Evolutionary conservation across 2,329 filamentous ascomycete genomes (phyloP).

Genomic region (Didymella pomorum): DNA sequence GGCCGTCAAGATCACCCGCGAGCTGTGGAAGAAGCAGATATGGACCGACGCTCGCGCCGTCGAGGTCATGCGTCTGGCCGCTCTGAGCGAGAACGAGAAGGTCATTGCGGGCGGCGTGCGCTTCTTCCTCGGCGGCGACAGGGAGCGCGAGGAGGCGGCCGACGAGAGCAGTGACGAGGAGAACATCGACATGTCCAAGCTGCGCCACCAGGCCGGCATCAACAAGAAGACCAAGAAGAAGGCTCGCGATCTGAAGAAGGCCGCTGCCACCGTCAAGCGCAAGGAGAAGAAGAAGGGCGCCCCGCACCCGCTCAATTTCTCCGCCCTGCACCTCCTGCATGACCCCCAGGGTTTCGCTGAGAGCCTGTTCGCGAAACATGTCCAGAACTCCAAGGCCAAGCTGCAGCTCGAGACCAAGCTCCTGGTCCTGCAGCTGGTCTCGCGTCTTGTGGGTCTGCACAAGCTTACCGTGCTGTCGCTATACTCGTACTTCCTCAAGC

Average conservation of each 20-base stretch:
- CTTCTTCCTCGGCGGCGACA: slow-evolving; percentile 96
- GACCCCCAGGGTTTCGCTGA: slow-evolving; percentile 96
- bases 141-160: slow-evolving; percentile 85
- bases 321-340: slow-evolving; percentile 89
- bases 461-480: slow-evolving; percentile 88
- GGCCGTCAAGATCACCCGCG: slow-evolving; percentile 93
- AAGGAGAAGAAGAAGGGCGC: slow-evolving; percentile 86
- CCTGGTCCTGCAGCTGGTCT: slow-evolving; percentile 88
- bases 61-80: slow-evolving; percentile 97
- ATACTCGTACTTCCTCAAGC: slow-evolving; percentile 97
- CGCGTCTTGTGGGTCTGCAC: slow-evolving; percentile 88
- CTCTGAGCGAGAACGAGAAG: slow-evolving; percentile 89
- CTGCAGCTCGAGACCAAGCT: slow-evolving; percentile 89
- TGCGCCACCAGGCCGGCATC: slow-evolving; percentile 86
- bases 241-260: slow-evolving; percentile 78
- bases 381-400: slow-evolving; percentile 85
- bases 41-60: slow-evolving; percentile 95
- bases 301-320: slow-evolving; percentile 92
- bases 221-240: slow-evolving; percentile 98
- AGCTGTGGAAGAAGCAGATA: slow-evolving; percentile 95
- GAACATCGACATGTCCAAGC: slow-evolving; percentile 76
- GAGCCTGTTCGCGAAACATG: slow-evolving; percentile 85
- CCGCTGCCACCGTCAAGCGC: slow-evolving; percentile 79
- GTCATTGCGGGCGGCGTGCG: slow-evolving; percentile 85
- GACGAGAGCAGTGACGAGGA: slow-evolving; percentile 87